Percentiles rank a stretch among this genome's conserved stretches.
Evolutionary conservation across 257 asterid genomes (phyloP).

Genomic region (Apocynum venetum): DNA sequence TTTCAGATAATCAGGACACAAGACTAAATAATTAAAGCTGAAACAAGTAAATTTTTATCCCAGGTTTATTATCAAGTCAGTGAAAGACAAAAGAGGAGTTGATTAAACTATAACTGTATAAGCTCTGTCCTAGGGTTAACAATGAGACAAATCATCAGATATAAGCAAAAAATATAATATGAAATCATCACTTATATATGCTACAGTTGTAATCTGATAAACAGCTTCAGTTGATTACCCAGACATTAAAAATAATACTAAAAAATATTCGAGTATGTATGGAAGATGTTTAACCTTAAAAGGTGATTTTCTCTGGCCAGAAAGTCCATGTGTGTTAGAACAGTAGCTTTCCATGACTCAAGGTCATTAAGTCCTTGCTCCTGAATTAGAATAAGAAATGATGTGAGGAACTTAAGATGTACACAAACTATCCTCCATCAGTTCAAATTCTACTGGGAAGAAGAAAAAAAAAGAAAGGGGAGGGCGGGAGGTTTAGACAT

Average conservation of each 20-base stretch:
- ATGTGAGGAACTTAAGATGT: conserved; percentile 15
- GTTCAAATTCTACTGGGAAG: neutral
- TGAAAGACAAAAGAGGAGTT: neutral
- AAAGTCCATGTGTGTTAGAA: conserved; percentile 50
- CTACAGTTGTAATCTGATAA: neutral
- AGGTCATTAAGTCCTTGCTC: conserved; percentile 60
- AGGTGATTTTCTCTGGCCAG: conserved; percentile 61
- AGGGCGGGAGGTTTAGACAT: neutral
- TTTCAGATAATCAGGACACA: neutral
- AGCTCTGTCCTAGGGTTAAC: neutral
- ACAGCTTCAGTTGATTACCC: neutral
- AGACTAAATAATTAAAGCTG: neutral
- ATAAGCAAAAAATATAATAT: too few relatives aligned
- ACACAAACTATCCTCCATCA: conserved; percentile 1
- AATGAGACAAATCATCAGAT: neutral
- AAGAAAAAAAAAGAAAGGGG: too few relatives aligned
- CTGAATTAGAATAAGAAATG: conserved; percentile 30
- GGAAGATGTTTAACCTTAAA: conserved; percentile 57
- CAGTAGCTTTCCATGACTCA: conserved; percentile 62
- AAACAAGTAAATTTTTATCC: neutral
- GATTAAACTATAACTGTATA: neutral
- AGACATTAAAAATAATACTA: neutral
- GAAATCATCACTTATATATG: neutral
- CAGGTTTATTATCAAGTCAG: neutral
- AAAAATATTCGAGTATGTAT: neutral